Evolutionary conservation across 2,329 filamentous ascomycete genomes (phyloP), one percentile per base, ranked within the genome.

Genomic region (Trichoderma endophyticum): DNA sequence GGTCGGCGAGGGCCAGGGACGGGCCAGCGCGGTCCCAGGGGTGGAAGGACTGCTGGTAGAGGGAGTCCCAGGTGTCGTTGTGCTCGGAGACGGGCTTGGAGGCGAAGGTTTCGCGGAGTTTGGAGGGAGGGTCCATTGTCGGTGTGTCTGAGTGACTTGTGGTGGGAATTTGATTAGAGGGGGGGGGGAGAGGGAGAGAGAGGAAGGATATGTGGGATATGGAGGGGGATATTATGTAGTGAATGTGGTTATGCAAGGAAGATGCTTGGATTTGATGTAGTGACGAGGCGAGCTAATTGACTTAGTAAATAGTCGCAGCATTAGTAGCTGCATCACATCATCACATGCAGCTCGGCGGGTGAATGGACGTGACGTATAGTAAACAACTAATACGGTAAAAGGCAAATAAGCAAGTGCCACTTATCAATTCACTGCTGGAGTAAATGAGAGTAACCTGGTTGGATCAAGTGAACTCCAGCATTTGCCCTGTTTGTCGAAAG

Each of bases 1-100:
- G 75, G 76, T 90, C 88, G 59, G 82, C 78, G n/a, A 90, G 83
- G 62, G 88, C 87, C 70, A 84, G 78, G 56, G 84, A 88, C 5
- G 87, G 86, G 21, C 82, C 83, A 21, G 85, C 85, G 72, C 86
- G 85, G 78, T 90, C 88, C 87, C 87, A 89, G n/a, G 86, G 87
- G 7, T 84, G 84, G 75, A 76, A 81, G 43, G 79, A 75, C 26
- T 84, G 79, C 60, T 80, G 78, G 83, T 86, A 89, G 54, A 86
- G 82, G 30, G 80, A 77, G 74, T 86, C 81, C 87, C 87, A 89
- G 68, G 75, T 77, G 32, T 75, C 60, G 51, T 76, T 75, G 76
- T 86, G 83, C 68, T 79, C 73, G 26, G 80, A 71, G 68, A 81
- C 77, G 36, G 79, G 77, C 18, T 77, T 57, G 64, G 73, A 73